Percentiles rank a stretch among this genome's conserved stretches.
Conservation (phyloP, 306 rosid species). For the Ceratonia siliqua region DNA sequence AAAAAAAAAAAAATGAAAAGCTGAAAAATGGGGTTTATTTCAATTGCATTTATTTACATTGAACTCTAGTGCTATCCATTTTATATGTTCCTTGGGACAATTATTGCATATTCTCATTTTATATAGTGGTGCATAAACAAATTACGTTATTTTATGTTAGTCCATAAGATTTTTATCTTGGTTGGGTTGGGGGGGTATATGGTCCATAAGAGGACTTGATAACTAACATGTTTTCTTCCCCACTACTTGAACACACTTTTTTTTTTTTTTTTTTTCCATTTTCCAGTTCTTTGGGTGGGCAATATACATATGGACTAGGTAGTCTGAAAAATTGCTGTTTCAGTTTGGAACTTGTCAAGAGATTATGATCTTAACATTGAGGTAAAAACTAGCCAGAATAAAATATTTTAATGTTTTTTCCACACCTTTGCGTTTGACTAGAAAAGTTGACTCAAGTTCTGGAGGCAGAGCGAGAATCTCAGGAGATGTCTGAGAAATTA, state of each 20-base stretch:
- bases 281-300: background rate
- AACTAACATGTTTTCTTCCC: background rate
- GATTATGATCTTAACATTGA: background rate
- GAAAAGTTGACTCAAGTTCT: slow-evolving; percentile 83
- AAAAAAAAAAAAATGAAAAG: background rate
- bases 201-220: background rate
- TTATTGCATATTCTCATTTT: background rate
- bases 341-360: slow-evolving; percentile 5
- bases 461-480: slow-evolving; percentile 89
- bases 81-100: background rate
- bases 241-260: background rate
- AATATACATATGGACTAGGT: background rate
- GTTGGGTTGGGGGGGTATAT: background rate
- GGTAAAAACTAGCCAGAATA: background rate
- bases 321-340: background rate
- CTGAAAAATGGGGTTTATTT: background rate
- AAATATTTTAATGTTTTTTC: slow-evolving; percentile 16
- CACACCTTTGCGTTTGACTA: slow-evolving; percentile 39
- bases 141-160: background rate
- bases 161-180: background rate
- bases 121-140: background rate
- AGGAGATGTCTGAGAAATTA: slow-evolving; percentile 76
- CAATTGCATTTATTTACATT: background rate
- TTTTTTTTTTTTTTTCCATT: background rate
- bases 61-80: background rate